Conservation (phyloP, 768 basidiomycete species). For the Suillus spraguei region DNA sequence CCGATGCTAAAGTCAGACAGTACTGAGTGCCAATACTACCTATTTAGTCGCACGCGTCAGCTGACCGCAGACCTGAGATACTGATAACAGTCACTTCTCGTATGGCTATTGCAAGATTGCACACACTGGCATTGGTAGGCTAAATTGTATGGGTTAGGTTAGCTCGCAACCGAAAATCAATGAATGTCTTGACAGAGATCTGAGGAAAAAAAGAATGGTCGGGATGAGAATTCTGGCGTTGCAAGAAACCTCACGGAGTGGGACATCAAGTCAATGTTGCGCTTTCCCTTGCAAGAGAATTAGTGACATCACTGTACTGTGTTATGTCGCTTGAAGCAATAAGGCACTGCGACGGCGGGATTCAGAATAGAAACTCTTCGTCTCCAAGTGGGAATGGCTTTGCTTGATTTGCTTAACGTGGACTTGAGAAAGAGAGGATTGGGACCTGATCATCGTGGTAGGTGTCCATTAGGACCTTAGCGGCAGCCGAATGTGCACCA, state of each 20-base stretch:
- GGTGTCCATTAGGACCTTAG: not conserved
- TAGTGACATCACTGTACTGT: not conserved
- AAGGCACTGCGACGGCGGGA: not conserved
- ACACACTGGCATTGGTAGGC: too few relatives aligned
- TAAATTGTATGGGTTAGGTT: too few relatives aligned
- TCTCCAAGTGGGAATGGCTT: not conserved
- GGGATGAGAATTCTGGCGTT: not conserved
- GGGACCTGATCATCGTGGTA: not conserved
- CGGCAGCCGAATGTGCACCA: not conserved
- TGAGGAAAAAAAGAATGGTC: not conserved
- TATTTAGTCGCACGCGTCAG: too few relatives aligned
- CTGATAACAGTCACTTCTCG: too few relatives aligned
- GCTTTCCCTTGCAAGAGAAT: not conserved
- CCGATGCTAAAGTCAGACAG: too few relatives aligned
- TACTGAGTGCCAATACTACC: too few relatives aligned
- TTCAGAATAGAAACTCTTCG: not conserved
- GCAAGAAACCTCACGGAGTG: not conserved
- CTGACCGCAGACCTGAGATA: too few relatives aligned
- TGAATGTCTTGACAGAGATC: not conserved
- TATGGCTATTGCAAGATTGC: too few relatives aligned
- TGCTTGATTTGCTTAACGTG: not conserved
- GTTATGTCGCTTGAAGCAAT: not conserved
- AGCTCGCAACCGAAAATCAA: not conserved
- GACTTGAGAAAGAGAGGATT: not conserved
- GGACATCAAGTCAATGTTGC: not conserved